Evolutionary conservation across 2,329 filamentous ascomycete species (phyloP).

Genomic region (Phaeosphaeriaceae sp.): DNA sequence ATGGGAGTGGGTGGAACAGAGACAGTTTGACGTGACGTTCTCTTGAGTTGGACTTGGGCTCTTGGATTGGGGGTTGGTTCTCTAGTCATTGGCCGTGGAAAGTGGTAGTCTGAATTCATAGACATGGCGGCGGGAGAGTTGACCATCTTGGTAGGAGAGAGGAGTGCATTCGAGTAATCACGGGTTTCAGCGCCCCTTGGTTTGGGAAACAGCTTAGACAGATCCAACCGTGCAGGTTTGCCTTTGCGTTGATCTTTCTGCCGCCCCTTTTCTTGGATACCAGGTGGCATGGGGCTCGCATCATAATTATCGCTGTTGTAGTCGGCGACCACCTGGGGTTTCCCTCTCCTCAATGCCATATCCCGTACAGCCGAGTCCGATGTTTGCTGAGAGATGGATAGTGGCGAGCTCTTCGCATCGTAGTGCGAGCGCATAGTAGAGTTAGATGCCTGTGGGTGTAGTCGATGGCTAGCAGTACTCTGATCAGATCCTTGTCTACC

Average conservation of each 20-base stretch:
- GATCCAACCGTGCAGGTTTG: constrained; percentile 48
- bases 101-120: constrained; percentile 43
- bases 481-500: constrained; percentile 35
- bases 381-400: constrained; percentile 53
- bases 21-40: constrained; percentile 25
- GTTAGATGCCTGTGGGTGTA: constrained; percentile 44
- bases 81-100: constrained; percentile 40
- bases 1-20: constrained; percentile 16
- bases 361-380: constrained; percentile 54
- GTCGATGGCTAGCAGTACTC: constrained; percentile 35
- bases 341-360: constrained; percentile 50
- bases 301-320: constrained; percentile 15
- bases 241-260: constrained; percentile 37
- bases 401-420: constrained; percentile 49
- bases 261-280: constrained; percentile 21
- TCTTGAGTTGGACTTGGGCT: constrained; percentile 20
- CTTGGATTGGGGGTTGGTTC: constrained; percentile 36
- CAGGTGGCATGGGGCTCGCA: constrained; percentile 29
- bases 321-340: constrained; percentile 33
- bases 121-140: constrained; percentile 51
- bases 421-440: constrained; percentile 53
- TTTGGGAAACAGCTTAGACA: constrained; percentile 52
- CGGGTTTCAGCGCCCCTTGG: constrained; percentile 32
- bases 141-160: constrained; percentile 50
- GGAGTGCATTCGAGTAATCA: constrained; percentile 25